phyloP scores from a whole-genome alignment of 352 stramenopile genomes.

The Albugo laibachii region DNA sequence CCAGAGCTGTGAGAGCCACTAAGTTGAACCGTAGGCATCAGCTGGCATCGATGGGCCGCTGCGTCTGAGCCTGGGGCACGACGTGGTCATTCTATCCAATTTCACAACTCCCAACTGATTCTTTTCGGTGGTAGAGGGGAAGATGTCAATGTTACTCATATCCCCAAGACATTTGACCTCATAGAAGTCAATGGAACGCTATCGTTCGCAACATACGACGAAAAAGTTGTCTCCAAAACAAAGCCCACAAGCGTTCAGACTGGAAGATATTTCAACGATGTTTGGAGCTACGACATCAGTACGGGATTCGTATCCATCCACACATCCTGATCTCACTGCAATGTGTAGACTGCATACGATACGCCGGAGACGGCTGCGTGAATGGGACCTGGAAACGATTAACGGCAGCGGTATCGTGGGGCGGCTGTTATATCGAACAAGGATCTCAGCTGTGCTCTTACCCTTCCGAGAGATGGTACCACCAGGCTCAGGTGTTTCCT shows the following conservation, averaged over 20 bases:
- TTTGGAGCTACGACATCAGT: slow-evolving; percentile 92
- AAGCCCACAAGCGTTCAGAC: slow-evolving; percentile 41
- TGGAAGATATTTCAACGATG: slow-evolving; percentile 88
- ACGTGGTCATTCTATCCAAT: slow-evolving; percentile 72
- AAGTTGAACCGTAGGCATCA: too few species aligned
- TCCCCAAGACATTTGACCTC: slow-evolving; percentile 86
- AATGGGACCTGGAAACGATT: slow-evolving; percentile 72
- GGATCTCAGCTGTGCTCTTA: slow-evolving; percentile 76
- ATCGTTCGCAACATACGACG: slow-evolving; percentile 77
- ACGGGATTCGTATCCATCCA: slow-evolving; percentile 1
- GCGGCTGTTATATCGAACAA: slow-evolving; percentile 76
- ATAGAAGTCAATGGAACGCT: slow-evolving; percentile 52
- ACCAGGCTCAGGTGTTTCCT: slow-evolving; percentile 76
- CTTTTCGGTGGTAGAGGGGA: slow-evolving; percentile 87
- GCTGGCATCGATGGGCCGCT: slow-evolving; percentile 15
- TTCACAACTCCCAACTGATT: slow-evolving; percentile 64
- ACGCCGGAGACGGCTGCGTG: slow-evolving; percentile 68
- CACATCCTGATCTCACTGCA: neutral
- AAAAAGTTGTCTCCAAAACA: slow-evolving; percentile 39
- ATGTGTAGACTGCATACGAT: slow-evolving; percentile 51
- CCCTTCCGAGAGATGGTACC: slow-evolving; percentile 76
- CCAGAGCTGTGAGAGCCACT: too few species aligned
- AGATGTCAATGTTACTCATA: slow-evolving; percentile 68
- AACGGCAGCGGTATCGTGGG: slow-evolving; percentile 72
- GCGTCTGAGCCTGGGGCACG: slow-evolving; percentile 42